Percentiles rank a stretch among this genome's conserved stretches.
phyloP scores from a whole-genome alignment of 768 basidiomycete genomes.

The Leccinum boreale region DNA sequence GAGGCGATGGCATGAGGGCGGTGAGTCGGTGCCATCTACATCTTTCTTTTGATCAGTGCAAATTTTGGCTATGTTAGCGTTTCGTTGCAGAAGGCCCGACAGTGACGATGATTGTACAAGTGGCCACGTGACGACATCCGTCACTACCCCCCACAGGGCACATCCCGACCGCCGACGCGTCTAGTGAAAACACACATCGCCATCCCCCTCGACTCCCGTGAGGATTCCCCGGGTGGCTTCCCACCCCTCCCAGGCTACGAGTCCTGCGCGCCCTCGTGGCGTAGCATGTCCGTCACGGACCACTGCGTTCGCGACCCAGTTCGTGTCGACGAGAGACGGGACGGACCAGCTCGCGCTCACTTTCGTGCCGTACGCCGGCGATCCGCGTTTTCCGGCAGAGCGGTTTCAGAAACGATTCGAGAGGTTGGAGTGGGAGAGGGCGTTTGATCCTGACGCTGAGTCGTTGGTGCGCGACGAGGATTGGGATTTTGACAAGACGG shows the following conservation, averaged over 20 bases:
- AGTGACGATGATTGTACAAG: background rate
- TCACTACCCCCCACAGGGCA: background rate
- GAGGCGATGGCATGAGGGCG: no score
- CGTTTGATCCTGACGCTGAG: constrained; percentile 49
- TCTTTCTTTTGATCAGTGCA: no score
- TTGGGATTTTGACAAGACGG: no score
- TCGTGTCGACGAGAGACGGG: background rate
- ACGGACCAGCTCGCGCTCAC: background rate
- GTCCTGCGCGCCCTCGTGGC: constrained; percentile 42
- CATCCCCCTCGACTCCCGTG: constrained; percentile 6
- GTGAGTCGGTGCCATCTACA: no score
- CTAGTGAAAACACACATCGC: background rate
- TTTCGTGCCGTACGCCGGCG: constrained; percentile 46
- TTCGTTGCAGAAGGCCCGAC: background rate
- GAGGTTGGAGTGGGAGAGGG: constrained; percentile 34
- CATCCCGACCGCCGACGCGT: background rate
- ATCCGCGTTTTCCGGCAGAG: constrained; percentile 33
- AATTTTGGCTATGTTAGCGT: no score
- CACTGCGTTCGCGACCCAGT: no score
- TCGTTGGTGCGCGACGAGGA: no score
- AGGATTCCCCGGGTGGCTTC: background rate
- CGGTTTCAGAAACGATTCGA: constrained; percentile 15
- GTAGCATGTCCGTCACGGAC: constrained; percentile 23
- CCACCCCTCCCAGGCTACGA: constrained; percentile 37
- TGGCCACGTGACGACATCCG: background rate